Evolutionary conservation across 805 yeast species (phyloP).

Genomic region (Candida jianshihensis): DNA sequence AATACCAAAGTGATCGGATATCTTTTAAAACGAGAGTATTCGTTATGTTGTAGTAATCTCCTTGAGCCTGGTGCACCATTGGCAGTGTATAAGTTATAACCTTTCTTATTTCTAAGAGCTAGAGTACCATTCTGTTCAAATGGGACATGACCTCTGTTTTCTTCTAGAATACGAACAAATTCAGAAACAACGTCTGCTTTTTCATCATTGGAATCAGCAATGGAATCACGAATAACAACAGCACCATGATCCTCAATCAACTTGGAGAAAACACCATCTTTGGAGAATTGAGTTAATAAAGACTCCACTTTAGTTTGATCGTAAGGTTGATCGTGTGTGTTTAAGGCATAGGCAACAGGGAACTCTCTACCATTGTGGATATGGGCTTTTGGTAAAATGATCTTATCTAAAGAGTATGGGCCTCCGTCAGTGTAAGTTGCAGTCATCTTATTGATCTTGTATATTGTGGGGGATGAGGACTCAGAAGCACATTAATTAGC

Average conservation of each 20-base stretch:
- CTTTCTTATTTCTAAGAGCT: slow-evolving; percentile 22
- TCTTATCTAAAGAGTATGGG: slow-evolving; percentile 1
- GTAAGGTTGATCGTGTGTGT: slow-evolving; percentile 23
- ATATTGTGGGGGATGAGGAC: too few species aligned
- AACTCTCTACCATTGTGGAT: slow-evolving; percentile 2
- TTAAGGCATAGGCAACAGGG: slow-evolving; percentile 2
- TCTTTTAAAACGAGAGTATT: slow-evolving; percentile 25
- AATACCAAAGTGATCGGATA: slow-evolving; percentile 24
- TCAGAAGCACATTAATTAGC: too few species aligned
- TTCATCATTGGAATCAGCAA: slow-evolving; percentile 14
- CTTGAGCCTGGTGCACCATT: slow-evolving; percentile 25
- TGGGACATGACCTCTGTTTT: slow-evolving; percentile 15
- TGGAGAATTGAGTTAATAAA: slow-evolving; percentile 13
- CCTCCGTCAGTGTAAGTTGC: background rate
- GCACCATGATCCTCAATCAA: slow-evolving; percentile 24
- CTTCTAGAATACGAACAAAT: slow-evolving; percentile 19
- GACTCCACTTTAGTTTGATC: slow-evolving; percentile 13
- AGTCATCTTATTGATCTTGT: background rate
- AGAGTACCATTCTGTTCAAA: slow-evolving; percentile 26
- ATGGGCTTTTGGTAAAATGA: slow-evolving; percentile 1
- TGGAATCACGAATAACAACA: slow-evolving; percentile 22
- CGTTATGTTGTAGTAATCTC: slow-evolving; percentile 26
- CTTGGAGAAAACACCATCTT: slow-evolving; percentile 20
- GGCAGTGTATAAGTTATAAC: slow-evolving; percentile 24
- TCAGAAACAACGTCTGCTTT: slow-evolving; percentile 13